These are phyloP conservation scores for Fusarium annulatum DNA, from an alignment of 2,329 filamentous ascomycete genomes.

Conservation along the genomic window DNA sequence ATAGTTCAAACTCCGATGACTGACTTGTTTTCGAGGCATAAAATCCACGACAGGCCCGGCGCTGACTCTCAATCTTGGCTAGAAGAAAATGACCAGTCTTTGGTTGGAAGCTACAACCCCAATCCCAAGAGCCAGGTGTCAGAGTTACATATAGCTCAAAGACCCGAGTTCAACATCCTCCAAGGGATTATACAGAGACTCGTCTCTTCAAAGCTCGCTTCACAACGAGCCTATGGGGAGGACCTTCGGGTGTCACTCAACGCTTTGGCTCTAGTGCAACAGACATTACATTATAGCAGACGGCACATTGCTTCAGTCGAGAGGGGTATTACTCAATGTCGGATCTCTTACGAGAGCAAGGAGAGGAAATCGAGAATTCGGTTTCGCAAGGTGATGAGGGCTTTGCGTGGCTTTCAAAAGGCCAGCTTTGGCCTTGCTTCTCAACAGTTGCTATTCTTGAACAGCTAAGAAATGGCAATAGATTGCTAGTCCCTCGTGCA, in stretches of 20 bases:
- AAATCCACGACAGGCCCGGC: neutral
- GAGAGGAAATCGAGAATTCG: neutral
- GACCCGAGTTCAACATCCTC: neutral
- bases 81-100: neutral
- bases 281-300: rapidly evolving
- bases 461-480: conserved; percentile 52
- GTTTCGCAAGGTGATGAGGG: neutral
- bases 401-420: conserved; percentile 54
- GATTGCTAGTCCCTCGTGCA: conserved; percentile 43
- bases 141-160: neutral
- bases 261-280: conserved; percentile 3
- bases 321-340: neutral
- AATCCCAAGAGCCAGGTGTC: neutral
- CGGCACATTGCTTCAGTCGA: rapidly evolving
- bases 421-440: conserved; percentile 58
- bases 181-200: conserved; percentile 6
- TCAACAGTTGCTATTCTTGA: conserved; percentile 58
- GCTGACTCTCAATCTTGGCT: neutral
- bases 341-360: neutral
- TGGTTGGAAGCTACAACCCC: neutral
- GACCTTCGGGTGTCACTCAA: conserved; percentile 23
- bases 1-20: neutral
- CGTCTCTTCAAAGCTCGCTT: neutral
- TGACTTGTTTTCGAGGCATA: neutral
- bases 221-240: conserved; percentile 29